Percentiles rank a stretch among this genome's conserved stretches.
These are phyloP conservation scores for Leccinum subrobustum DNA, from an alignment of 1,284 basidiomycete genomes.

Conservation along the genomic window DNA sequence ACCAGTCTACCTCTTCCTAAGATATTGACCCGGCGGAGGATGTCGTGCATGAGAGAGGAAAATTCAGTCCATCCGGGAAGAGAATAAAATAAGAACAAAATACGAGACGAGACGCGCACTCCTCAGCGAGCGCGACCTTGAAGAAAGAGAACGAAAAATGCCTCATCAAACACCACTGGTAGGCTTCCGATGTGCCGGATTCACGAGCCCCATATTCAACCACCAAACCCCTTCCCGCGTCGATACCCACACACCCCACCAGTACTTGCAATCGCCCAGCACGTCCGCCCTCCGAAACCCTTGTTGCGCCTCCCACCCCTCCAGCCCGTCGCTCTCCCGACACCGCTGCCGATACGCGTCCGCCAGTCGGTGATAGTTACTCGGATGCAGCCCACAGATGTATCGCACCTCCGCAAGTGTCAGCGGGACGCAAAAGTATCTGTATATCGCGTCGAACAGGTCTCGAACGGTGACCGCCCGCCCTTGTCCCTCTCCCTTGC, in stretches of 20 bases:
- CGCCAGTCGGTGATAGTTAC: slow-evolving; percentile 23
- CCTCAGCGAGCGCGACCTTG: background rate
- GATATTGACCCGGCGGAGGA: background rate
- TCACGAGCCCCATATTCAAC: slow-evolving; percentile 34
- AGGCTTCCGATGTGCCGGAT: slow-evolving; percentile 17
- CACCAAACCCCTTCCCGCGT: slow-evolving; percentile 28
- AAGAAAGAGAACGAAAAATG: background rate
- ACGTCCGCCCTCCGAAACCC: slow-evolving; percentile 40
- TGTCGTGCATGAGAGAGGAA: background rate
- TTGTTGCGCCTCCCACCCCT: slow-evolving; percentile 32
- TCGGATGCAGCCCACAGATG: slow-evolving; percentile 21
- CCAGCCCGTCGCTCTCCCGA: slow-evolving; percentile 23
- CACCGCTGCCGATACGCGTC: slow-evolving; percentile 29
- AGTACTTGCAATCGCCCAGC: slow-evolving; percentile 34
- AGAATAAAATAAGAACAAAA: background rate
- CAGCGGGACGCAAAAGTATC: slow-evolving; percentile 37
- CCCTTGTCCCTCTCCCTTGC: background rate
- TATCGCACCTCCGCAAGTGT: slow-evolving; percentile 29
- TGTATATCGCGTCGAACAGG: slow-evolving; percentile 36
- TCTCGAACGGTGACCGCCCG: slow-evolving; percentile 32
- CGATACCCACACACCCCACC: slow-evolving; percentile 37
- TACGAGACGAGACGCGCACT: background rate
- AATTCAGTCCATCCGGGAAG: background rate
- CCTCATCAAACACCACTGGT: background rate
- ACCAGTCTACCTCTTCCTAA: background rate